Evolutionary conservation across 805 yeast species (phyloP).

Genomic region (Yueomyces sp.): DNA sequence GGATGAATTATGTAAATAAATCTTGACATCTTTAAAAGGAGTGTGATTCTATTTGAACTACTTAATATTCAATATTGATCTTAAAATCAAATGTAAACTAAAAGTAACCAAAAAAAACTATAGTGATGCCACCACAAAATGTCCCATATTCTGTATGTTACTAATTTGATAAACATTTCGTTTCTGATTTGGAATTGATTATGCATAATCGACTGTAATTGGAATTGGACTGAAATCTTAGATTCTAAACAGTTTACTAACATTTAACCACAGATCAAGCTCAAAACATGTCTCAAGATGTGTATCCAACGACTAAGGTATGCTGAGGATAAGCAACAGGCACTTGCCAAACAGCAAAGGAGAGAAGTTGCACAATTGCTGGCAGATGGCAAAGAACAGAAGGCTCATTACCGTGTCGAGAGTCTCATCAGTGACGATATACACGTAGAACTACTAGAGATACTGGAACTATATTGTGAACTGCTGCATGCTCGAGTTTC

Average conservation of each 20-base stretch:
- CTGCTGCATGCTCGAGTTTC: conserved; percentile 61
- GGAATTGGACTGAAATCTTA: too few relatives aligned
- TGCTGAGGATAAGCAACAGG: conserved; percentile 61
- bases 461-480: conserved; percentile 72
- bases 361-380: conserved; percentile 59
- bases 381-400: conserved; percentile 58
- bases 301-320: conserved; percentile 58
- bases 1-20: too few relatives aligned
- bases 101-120: too few relatives aligned
- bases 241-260: neutral
- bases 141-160: conserved; percentile 2
- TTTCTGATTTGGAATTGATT: too few relatives aligned
- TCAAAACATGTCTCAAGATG: conserved; percentile 36
- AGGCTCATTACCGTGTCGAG: conserved; percentile 75
- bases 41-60: too few relatives aligned
- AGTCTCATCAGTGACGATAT: conserved; percentile 74
- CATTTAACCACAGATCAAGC: conserved; percentile 10
- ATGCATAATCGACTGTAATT: too few relatives aligned
- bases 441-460: conserved; percentile 64
- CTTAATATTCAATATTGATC: too few relatives aligned
- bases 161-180: too few relatives aligned
- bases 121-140: neutral
- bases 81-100: too few relatives aligned
- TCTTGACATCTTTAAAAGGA: too few relatives aligned
- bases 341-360: conserved; percentile 62